Percentiles rank a stretch among this genome's conserved stretches.
Evolutionary conservation across 2,329 filamentous ascomycete species (phyloP).

Genomic region (Albifimbria verrucaria): DNA sequence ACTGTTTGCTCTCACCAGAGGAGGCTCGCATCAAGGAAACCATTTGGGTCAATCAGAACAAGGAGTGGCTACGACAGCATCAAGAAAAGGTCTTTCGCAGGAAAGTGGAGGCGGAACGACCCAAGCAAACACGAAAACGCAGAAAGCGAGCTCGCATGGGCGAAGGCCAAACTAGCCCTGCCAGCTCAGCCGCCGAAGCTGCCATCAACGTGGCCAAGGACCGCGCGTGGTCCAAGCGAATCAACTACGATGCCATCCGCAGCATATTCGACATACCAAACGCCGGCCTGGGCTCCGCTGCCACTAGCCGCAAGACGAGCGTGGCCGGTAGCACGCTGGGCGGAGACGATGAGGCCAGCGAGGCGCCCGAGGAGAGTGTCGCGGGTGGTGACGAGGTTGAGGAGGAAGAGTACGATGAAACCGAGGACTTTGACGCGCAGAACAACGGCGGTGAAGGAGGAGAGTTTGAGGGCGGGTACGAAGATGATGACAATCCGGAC

Average conservation of each 20-base stretch:
- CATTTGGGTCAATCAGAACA: conserved; percentile 93
- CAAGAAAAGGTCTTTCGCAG: conserved; percentile 79
- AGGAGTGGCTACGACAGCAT: conserved; percentile 84
- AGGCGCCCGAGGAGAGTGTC: conserved; percentile 31
- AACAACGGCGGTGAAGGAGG: conserved; percentile 26
- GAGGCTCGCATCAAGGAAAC: conserved; percentile 83
- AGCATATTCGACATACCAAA: conserved; percentile 52
- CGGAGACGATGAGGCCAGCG: conserved; percentile 30
- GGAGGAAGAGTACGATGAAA: conserved; percentile 33
- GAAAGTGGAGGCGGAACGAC: conserved; percentile 57
- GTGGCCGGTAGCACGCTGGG: conserved; percentile 32
- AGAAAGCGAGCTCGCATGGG: conserved; percentile 56
- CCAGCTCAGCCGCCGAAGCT: conserved; percentile 66
- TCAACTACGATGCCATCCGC: conserved; percentile 66
- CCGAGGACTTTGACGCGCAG: conserved; percentile 31
- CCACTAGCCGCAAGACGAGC: conserved; percentile 43
- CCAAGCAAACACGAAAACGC: conserved; percentile 55
- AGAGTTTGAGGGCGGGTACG: conserved; percentile 28
- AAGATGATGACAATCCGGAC: conserved; percentile 33
- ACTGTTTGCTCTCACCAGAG: conserved; percentile 69
- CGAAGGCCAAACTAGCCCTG: conserved; percentile 63
- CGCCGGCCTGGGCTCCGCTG: conserved; percentile 46
- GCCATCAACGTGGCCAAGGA: conserved; percentile 66
- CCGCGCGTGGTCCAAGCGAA: conserved; percentile 67
- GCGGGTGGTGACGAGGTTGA: conserved; percentile 28